Conservation (phyloP, 2,329 filamentous ascomycete species). For the Diaporthe vaccinii region DNA sequence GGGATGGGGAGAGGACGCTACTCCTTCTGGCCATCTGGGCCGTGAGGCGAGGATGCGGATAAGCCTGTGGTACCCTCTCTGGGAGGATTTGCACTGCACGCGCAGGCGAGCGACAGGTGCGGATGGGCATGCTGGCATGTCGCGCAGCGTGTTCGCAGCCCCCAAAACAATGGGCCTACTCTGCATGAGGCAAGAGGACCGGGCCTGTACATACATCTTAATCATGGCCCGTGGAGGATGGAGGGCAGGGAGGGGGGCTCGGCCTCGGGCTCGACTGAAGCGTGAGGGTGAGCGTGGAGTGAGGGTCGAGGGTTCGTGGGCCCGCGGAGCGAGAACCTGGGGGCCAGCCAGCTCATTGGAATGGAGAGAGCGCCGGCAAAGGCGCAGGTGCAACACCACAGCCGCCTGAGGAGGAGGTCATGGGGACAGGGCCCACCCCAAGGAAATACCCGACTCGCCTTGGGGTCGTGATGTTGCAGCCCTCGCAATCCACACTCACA, state of each 20-base stretch:
- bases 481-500: slow-evolving; percentile 33
- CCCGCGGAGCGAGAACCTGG: slow-evolving; percentile 19
- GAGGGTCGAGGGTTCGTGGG: slow-evolving; percentile 12
- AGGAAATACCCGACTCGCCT: slow-evolving; percentile 40
- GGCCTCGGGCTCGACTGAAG: slow-evolving; percentile 5
- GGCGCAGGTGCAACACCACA: slow-evolving; percentile 37
- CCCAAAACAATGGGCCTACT: background rate
- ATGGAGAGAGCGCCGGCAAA: slow-evolving; percentile 19
- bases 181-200: slow-evolving; percentile 26
- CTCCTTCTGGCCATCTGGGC: slow-evolving; percentile 38
- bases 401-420: slow-evolving; percentile 40
- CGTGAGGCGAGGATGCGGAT: slow-evolving; percentile 32
- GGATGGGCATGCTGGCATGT: slow-evolving; percentile 13
- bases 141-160: slow-evolving; percentile 25
- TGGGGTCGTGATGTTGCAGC: slow-evolving; percentile 31
- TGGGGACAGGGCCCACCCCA: slow-evolving; percentile 39
- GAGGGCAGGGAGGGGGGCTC: background rate
- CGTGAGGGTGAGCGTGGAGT: slow-evolving; percentile 4
- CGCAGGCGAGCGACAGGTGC: slow-evolving; percentile 14
- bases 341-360: slow-evolving; percentile 22
- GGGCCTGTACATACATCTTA: background rate
- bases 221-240: background rate
- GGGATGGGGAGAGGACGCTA: slow-evolving; percentile 35
- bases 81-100: slow-evolving; percentile 20
- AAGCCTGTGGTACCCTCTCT: slow-evolving; percentile 16